Conservation (phyloP, 331 rosid species). For the Spiraea crenata region DNA sequence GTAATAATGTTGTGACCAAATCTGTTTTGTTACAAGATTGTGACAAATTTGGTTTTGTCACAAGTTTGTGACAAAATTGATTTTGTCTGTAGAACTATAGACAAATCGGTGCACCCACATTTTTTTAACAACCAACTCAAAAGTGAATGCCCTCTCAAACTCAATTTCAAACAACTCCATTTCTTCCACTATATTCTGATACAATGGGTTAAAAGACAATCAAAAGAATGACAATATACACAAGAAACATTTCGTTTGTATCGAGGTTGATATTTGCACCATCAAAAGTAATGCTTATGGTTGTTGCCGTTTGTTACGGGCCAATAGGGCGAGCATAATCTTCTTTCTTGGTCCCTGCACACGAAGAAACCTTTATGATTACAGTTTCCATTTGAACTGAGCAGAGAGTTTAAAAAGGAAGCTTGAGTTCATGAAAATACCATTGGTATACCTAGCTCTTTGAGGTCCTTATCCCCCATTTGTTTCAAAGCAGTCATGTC, state of each 20-base stretch:
- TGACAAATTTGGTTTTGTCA: no score
- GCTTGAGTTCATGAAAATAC: conserved; percentile 29
- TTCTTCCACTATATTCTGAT: not conserved
- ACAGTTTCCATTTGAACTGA: not conserved
- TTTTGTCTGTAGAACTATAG: not conserved
- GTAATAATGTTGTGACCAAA: no score
- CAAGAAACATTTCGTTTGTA: not conserved
- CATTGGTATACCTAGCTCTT: conserved; percentile 75
- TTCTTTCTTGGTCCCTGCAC: conserved; percentile 75
- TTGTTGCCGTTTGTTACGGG: conserved; percentile 32
- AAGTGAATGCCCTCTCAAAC: conserved; percentile 6
- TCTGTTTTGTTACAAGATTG: no score
- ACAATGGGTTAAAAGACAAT: not conserved
- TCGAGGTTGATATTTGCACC: not conserved
- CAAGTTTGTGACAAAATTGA: no score
- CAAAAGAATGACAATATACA: not conserved
- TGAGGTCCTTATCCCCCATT: conserved; percentile 66
- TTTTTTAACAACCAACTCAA: not conserved
- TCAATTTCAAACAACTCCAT: not conserved
- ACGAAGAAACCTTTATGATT: conserved; percentile 24
- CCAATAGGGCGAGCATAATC: conserved; percentile 51
- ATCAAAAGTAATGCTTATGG: conserved; percentile 1
- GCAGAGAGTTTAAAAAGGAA: not conserved
- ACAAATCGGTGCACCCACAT: not conserved
- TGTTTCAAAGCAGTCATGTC: conserved; percentile 67